Conservation (phyloP, 306 rosid species). For the Acacia melanoxylon region DNA sequence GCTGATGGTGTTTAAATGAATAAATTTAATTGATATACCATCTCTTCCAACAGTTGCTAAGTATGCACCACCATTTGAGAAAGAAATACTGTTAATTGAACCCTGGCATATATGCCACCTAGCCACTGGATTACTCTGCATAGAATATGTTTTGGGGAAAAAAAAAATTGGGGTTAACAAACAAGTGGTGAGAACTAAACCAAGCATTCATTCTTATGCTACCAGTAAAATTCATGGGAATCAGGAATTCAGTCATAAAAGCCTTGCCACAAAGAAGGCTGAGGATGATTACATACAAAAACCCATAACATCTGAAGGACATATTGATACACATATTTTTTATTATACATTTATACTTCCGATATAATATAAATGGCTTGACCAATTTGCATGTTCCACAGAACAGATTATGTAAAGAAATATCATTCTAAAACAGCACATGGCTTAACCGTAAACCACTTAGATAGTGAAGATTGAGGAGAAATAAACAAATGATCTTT, state of each 20-base stretch:
- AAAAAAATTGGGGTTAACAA: neutral
- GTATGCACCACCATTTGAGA: slow-evolving; percentile 78
- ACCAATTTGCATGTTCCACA: neutral
- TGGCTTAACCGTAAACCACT: neutral
- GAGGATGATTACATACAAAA: neutral
- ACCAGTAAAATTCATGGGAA: neutral
- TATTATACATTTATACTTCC: neutral
- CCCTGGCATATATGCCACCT: slow-evolving; percentile 99
- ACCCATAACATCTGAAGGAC: neutral
- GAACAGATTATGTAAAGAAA: neutral
- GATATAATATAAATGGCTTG: neutral
- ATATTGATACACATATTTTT: no score
- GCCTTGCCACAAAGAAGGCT: neutral
- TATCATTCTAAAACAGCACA: neutral
- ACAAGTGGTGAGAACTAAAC: neutral
- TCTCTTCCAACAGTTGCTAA: slow-evolving; percentile 96
- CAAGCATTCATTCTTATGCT: neutral
- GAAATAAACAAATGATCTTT: neutral
- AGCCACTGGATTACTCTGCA: slow-evolving; percentile 91
- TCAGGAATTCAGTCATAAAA: neutral
- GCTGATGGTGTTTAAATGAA: slow-evolving; percentile 21
- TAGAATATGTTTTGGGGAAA: neutral
- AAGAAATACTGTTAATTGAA: slow-evolving; percentile 77
- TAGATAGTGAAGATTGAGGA: neutral
- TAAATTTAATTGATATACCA: slow-evolving; percentile 50